These are phyloP conservation scores for Umbelopsis sp. DNA, from an alignment of 192 early-diverging fungal genomes.

Conservation along the genomic window DNA sequence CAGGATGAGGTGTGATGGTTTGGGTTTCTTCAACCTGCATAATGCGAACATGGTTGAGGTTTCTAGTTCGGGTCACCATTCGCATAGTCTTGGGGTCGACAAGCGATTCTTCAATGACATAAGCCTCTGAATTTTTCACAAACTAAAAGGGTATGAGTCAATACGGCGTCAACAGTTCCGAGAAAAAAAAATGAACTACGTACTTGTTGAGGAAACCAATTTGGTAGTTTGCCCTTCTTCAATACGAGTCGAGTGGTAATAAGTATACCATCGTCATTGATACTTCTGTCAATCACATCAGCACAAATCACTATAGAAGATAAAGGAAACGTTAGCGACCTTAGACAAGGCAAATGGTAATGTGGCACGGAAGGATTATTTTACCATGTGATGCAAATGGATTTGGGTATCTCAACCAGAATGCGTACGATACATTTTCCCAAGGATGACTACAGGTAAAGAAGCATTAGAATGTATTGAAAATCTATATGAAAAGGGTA, in stretches of 20 bases:
- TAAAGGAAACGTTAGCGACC: background rate
- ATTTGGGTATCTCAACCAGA: constrained; percentile 96
- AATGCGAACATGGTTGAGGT: constrained; percentile 90
- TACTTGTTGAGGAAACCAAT: constrained; percentile 76
- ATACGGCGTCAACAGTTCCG: background rate
- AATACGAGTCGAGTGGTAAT: constrained; percentile 87
- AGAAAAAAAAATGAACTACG: constrained; percentile 10
- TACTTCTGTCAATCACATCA: constrained; percentile 89
- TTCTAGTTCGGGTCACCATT: constrained; percentile 84
- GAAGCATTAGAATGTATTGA: constrained; percentile 1
- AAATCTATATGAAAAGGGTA: background rate
- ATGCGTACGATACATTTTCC: constrained; percentile 85
- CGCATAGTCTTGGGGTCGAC: constrained; percentile 75
- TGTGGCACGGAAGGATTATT: background rate
- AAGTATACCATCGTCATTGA: constrained; percentile 81
- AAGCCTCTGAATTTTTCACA: constrained; percentile 82
- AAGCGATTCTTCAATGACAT: constrained; percentile 87
- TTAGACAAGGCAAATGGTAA: background rate
- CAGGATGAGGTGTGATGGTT: constrained; percentile 61
- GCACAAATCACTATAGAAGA: constrained; percentile 67
- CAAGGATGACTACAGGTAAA: constrained; percentile 54
- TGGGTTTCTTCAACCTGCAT: constrained; percentile 94
- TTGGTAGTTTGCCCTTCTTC: constrained; percentile 86
- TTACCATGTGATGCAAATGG: constrained; percentile 87
- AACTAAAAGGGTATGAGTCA: constrained; percentile 49